Evolutionary conservation across 768 basidiomycete genomes (phyloP).

Genomic region (Suillus luteus): DNA sequence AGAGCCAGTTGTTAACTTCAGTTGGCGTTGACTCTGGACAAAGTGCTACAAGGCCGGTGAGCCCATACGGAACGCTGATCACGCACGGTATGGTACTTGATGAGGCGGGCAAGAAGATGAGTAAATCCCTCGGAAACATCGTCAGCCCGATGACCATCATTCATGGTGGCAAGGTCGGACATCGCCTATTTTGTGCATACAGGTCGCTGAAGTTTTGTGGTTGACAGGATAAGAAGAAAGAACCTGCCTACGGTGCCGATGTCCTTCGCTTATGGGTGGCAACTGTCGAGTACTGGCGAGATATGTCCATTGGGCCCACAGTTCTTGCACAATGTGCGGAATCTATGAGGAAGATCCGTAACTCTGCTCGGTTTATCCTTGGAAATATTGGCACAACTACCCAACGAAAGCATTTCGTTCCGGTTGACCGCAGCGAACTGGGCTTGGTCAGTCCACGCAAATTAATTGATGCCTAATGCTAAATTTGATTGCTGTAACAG

Average conservation of each 20-base stretch:
- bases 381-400: conserved; percentile 61
- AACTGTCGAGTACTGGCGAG: conserved; percentile 85
- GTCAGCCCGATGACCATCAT: conserved; percentile 82
- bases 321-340: conserved; percentile 77
- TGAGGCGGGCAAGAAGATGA: conserved; percentile 90
- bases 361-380: conserved; percentile 82
- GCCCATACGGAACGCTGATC: conserved; percentile 78
- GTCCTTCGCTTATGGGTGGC: conserved; percentile 90
- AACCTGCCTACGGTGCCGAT: conserved; percentile 85
- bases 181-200: background rate
- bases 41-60: conserved; percentile 22
- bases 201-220: conserved; percentile 9
- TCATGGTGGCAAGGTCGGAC: conserved; percentile 69
- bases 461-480: background rate
- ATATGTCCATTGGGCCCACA: conserved; percentile 82
- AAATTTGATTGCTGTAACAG: conserved; percentile 40
- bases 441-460: conserved; percentile 54
- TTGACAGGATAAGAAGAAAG: conserved; percentile 60
- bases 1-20: conserved; percentile 87
- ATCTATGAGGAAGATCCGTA: conserved; percentile 80
- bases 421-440: conserved; percentile 45
- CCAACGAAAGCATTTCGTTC: conserved; percentile 4
- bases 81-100: conserved; percentile 98
- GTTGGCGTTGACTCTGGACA: conserved; percentile 43
- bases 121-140: conserved; percentile 94